These are phyloP conservation scores for Pugionium cornutum DNA, from an alignment of 345 rosid genomes.

Conservation along the genomic window DNA sequence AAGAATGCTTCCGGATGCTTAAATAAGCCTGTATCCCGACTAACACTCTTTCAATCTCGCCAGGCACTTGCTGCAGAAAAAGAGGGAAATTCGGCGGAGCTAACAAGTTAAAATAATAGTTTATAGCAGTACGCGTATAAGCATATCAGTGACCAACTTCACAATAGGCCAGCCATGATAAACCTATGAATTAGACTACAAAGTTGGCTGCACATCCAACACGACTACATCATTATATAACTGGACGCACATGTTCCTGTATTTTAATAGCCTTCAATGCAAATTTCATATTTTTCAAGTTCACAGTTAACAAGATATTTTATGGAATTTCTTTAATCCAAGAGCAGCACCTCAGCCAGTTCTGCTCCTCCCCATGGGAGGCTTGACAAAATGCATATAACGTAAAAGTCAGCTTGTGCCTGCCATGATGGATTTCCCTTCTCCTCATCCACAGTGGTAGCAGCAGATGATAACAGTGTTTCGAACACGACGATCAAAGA, in stretches of 20 bases:
- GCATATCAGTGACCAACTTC: slow-evolving; percentile 7
- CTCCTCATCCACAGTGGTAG: slow-evolving; percentile 95
- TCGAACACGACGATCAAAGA: slow-evolving; percentile 84
- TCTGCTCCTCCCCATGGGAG: slow-evolving; percentile 99
- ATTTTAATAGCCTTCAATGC: slow-evolving; percentile 10
- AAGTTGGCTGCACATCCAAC: slow-evolving; percentile 8
- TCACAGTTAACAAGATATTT: not conserved
- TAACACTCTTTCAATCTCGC: slow-evolving; percentile 92
- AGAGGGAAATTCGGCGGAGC: not conserved
- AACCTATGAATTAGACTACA: slow-evolving; percentile 3
- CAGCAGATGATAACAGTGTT: slow-evolving; percentile 87
- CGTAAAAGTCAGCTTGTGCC: slow-evolving; percentile 91
- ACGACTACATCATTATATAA: not conserved
- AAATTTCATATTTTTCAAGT: not conserved
- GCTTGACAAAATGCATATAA: slow-evolving; percentile 83
- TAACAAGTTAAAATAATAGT: not conserved
- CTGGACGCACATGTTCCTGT: slow-evolving; percentile 10
- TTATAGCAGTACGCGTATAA: not conserved
- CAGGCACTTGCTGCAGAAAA: slow-evolving; percentile 85
- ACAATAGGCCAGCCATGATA: slow-evolving; percentile 18
- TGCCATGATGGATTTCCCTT: slow-evolving; percentile 98
- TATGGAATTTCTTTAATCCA: slow-evolving; percentile 8
- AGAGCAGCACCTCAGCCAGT: slow-evolving; percentile 71
- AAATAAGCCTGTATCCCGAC: slow-evolving; percentile 88
- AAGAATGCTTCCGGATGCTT: slow-evolving; percentile 79